These are phyloP conservation scores for Penicillium odoratum DNA, from an alignment of 495 filamentous ascomycete species.

Conservation along the genomic window DNA sequence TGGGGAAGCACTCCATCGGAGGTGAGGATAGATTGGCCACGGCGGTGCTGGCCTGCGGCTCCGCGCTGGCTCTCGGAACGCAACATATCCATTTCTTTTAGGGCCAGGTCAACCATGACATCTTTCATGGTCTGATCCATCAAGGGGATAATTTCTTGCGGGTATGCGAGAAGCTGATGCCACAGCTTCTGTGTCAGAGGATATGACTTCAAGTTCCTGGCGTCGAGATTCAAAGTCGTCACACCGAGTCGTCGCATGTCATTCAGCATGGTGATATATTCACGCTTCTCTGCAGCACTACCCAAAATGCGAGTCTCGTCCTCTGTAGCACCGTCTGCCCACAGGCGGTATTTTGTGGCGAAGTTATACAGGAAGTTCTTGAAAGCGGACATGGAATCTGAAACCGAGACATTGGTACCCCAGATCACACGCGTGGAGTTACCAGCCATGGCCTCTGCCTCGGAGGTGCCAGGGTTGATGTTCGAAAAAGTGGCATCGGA, in stretches of 20 bases:
- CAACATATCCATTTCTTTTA: slow-evolving; percentile 73
- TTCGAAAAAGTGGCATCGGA: slow-evolving; percentile 91
- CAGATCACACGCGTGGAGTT: slow-evolving; percentile 82
- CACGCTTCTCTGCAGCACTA: slow-evolving; percentile 60
- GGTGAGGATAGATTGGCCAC: slow-evolving; percentile 48
- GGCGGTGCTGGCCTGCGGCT: slow-evolving; percentile 21
- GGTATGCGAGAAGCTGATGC: slow-evolving; percentile 91
- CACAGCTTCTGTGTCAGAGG: slow-evolving; percentile 90
- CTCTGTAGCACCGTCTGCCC: slow-evolving; percentile 77
- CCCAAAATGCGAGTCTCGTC: slow-evolving; percentile 66
- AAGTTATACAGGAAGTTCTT: slow-evolving; percentile 91
- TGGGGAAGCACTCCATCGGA: slow-evolving; percentile 74
- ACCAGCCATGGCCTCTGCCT: slow-evolving; percentile 84
- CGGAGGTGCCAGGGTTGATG: slow-evolving; percentile 82
- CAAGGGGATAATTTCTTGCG: slow-evolving; percentile 90
- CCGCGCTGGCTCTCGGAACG: slow-evolving; percentile 56
- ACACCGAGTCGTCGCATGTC: slow-evolving; percentile 86
- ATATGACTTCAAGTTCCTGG: slow-evolving; percentile 87
- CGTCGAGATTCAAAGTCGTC: slow-evolving; percentile 82
- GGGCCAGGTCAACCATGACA: slow-evolving; percentile 84
- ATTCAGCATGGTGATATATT: slow-evolving; percentile 83
- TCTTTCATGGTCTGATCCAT: slow-evolving; percentile 96
- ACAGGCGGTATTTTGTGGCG: slow-evolving; percentile 89
- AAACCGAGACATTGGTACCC: slow-evolving; percentile 95
- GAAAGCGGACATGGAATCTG: slow-evolving; percentile 81